Evolutionary conservation across 1,139 yeast genomes (phyloP).

Genomic region (Magnusiomyces tetraspermus): DNA sequence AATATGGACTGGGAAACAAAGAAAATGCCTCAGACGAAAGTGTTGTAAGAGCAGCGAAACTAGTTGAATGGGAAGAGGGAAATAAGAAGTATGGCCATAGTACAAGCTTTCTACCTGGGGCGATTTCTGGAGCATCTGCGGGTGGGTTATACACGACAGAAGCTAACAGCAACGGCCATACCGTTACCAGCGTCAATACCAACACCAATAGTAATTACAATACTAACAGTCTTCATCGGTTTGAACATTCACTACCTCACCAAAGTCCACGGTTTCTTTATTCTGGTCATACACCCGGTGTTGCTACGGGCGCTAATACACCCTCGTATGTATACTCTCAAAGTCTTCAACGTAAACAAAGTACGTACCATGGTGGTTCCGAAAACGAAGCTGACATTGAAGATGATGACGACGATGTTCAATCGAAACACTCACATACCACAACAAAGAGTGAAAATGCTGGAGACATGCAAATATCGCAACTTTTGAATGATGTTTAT

Average conservation of each 20-base stretch:
- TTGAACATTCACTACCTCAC: not conserved
- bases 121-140: not conserved
- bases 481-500: slow-evolving; percentile 3
- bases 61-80: slow-evolving; percentile 2
- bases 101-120: not conserved
- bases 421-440: slow-evolving; percentile 2
- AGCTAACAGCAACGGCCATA: too few relatives aligned
- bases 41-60: not conserved
- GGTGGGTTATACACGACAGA: not conserved
- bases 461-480: not conserved
- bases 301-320: not conserved
- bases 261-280: not conserved
- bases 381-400: slow-evolving; percentile 1
- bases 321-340: not conserved
- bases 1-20: not conserved
- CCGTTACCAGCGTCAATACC: too few relatives aligned
- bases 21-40: not conserved
- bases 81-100: not conserved
- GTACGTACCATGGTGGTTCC: not conserved
- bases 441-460: not conserved
- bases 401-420: slow-evolving; percentile 6
- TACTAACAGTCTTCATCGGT: not conserved
- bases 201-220: not conserved
- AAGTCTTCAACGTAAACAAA: not conserved
- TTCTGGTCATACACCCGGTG: not conserved